Conservation (phyloP, 2,329 filamentous ascomycete species). For the Aureobasidium melanogenum region DNA sequence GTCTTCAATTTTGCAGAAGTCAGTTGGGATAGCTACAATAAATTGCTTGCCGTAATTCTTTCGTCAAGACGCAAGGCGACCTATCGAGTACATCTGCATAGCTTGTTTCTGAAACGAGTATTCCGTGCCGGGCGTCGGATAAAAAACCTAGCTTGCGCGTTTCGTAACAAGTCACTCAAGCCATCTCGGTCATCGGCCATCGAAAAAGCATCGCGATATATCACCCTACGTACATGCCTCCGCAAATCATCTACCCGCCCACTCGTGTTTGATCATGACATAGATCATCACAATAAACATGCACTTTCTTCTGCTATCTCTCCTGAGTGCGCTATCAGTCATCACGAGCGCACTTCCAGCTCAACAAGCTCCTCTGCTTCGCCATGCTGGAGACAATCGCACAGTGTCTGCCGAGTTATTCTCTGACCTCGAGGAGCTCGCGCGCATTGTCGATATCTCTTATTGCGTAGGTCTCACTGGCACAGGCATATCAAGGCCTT, state of each 20-base stretch:
- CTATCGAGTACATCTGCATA: neutral
- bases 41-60: too few species aligned
- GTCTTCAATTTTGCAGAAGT: too few species aligned
- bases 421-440: slow-evolving; percentile 71
- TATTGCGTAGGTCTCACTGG: slow-evolving; percentile 87
- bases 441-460: slow-evolving; percentile 86
- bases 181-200: neutral
- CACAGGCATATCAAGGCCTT: slow-evolving; percentile 74
- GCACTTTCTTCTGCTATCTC: slow-evolving; percentile 10
- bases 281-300: slow-evolving; percentile 4
- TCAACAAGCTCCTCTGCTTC: slow-evolving; percentile 25
- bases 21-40: neutral
- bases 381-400: slow-evolving; percentile 24
- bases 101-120: neutral
- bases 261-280: slow-evolving; percentile 16
- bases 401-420: slow-evolving; percentile 59
- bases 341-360: slow-evolving; percentile 15
- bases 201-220: slow-evolving; percentile 4
- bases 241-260: slow-evolving; percentile 15
- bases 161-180: neutral
- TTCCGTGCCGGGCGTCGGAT: neutral
- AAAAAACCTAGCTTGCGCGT: neutral
- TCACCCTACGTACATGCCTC: neutral
- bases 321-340: slow-evolving; percentile 13
- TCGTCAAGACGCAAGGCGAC: neutral